Conservation (phyloP, 2,329 filamentous ascomycete species). For the Exserohilum turcica region DNA sequence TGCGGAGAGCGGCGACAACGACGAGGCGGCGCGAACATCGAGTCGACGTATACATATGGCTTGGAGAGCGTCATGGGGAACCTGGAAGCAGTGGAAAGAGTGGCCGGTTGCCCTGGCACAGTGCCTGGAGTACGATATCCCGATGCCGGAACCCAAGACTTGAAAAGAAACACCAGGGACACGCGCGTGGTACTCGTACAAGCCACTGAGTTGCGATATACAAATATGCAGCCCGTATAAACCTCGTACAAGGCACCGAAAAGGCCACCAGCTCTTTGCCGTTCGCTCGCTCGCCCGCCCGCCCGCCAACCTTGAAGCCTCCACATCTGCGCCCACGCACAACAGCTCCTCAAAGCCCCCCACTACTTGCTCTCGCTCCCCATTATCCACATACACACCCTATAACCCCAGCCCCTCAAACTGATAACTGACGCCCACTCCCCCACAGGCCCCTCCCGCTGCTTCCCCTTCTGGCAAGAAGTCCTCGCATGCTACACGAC, state of each 20-base stretch:
- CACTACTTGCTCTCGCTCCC: neutral
- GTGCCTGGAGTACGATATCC: neutral
- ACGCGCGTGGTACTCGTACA: neutral
- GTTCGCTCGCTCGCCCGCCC: too few species aligned
- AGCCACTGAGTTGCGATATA: neutral
- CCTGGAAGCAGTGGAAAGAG: too few species aligned
- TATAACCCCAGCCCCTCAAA: too few species aligned
- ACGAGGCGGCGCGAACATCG: neutral
- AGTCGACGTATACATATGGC: neutral
- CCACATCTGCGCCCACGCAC: neutral
- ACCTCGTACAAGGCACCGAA: accelerated
- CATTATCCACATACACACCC: neutral
- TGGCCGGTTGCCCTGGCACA: neutral
- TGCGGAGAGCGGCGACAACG: constrained; percentile 8
- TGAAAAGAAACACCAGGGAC: neutral
- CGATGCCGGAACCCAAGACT: neutral
- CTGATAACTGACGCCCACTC: neutral
- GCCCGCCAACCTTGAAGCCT: neutral
- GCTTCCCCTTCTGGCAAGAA: constrained; percentile 99
- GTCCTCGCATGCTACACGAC: constrained; percentile 97
- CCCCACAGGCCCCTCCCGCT: constrained; percentile 69
- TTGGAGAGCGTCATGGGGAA: accelerated
- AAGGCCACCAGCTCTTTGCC: neutral
- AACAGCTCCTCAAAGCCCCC: neutral
- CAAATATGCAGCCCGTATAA: neutral